Evolutionary conservation across 805 yeast genomes (phyloP).

Genomic region (Nakazawaea holstii): DNA sequence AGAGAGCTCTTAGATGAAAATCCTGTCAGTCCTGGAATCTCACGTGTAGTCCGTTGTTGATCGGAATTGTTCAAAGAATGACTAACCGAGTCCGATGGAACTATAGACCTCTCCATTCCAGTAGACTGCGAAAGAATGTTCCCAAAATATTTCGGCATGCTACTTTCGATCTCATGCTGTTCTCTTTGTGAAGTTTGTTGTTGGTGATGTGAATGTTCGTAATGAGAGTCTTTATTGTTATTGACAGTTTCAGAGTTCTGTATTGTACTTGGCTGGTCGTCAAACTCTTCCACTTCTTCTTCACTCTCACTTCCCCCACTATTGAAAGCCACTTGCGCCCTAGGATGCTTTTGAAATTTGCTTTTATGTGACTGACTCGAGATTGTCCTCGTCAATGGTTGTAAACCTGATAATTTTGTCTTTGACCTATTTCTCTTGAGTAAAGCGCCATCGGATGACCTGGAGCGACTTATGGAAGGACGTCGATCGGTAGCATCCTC

Average conservation of each 20-base stretch:
- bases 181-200: neutral
- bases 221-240: neutral
- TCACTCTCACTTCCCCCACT: conserved; percentile 22
- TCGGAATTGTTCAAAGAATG: conserved; percentile 1
- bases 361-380: conserved; percentile 13
- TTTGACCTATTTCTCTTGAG: conserved; percentile 13
- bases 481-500: conserved; percentile 13
- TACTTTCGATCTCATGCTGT: neutral
- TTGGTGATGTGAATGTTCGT: neutral
- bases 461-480: conserved; percentile 27
- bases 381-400: conserved; percentile 20
- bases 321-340: conserved; percentile 9
- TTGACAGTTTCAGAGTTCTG: conserved; percentile 4
- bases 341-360: neutral
- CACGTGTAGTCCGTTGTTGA: neutral
- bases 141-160: conserved; percentile 12
- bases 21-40: conserved; percentile 16
- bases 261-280: conserved; percentile 27
- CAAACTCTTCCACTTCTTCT: conserved; percentile 37
- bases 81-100: conserved; percentile 14
- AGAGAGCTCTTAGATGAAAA: conserved; percentile 6
- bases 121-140: conserved; percentile 47
- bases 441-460: conserved; percentile 25
- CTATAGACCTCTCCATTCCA: conserved; percentile 39
- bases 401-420: conserved; percentile 15